Evolutionary conservation across 75 land plant species (phyloP).

Genomic region (Larix kaempferi): DNA sequence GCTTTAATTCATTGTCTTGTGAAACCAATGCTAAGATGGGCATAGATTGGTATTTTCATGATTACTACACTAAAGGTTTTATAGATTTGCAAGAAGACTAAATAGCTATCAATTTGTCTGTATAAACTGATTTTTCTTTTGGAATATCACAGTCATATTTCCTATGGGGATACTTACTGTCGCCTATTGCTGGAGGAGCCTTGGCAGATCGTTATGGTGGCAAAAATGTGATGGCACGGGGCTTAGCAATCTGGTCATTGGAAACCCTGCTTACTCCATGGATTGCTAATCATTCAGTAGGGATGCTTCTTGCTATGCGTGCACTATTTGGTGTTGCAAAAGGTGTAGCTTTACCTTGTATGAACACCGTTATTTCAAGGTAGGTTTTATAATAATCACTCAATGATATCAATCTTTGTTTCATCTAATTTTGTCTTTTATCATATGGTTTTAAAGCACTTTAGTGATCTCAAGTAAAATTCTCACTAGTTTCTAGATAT

Average conservation of each 20-base stretch:
- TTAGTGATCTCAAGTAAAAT: too few relatives aligned
- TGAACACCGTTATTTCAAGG: constrained; percentile 85
- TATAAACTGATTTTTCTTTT: too few relatives aligned
- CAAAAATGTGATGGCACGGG: constrained; percentile 81
- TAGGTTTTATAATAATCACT: too few relatives aligned
- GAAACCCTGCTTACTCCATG: constrained; percentile 87
- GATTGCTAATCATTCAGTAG: constrained; percentile 81
- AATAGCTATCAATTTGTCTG: too few relatives aligned
- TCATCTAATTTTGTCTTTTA: too few relatives aligned
- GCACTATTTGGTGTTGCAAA: constrained; percentile 90
- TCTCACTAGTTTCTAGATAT: too few relatives aligned
- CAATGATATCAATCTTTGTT: too few relatives aligned
- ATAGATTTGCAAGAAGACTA: background rate
- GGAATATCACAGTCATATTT: too few relatives aligned
- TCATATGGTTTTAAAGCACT: too few relatives aligned
- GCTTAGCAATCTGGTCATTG: constrained; percentile 88
- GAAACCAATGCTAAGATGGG: too few relatives aligned
- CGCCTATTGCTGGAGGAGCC: too few relatives aligned
- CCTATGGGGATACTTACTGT: too few relatives aligned
- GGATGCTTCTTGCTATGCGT: constrained; percentile 67
- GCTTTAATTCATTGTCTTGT: background rate
- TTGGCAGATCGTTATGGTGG: constrained; percentile 92
- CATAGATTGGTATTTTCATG: constrained; percentile 2
- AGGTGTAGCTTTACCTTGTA: constrained; percentile 93
- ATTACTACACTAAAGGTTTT: background rate